A percentile compares a stretch with the other conserved stretches of the same genome.
Evolutionary conservation across 768 basidiomycete species (phyloP).

Genomic region (Dioszegia crocea): DNA sequence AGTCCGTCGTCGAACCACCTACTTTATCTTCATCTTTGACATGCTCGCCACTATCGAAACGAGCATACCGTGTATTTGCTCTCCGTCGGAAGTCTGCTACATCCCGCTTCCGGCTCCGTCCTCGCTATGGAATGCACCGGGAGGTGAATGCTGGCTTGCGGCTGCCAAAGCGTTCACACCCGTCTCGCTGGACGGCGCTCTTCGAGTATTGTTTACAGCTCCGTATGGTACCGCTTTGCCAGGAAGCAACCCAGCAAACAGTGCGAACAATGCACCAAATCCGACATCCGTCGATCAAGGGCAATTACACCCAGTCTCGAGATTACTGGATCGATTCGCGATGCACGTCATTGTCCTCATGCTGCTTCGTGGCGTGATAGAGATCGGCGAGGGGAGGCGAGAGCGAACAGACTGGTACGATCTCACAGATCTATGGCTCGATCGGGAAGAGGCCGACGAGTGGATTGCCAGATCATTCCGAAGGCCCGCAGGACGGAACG

Average conservation of each 20-base stretch:
- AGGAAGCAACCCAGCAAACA: no score
- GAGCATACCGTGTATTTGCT: constrained; percentile 1
- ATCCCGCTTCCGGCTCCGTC: neutral
- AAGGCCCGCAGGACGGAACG: neutral
- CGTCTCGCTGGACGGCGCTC: neutral
- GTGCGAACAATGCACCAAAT: no score
- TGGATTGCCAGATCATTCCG: neutral
- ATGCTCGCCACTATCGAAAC: constrained; percentile 2
- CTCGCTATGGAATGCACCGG: neutral
- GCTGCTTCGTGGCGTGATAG: neutral
- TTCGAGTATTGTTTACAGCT: neutral
- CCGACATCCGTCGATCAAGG: no score
- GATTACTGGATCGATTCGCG: neutral
- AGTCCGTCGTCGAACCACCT: neutral
- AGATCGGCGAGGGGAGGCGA: neutral
- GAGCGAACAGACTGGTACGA: neutral
- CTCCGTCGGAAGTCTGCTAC: neutral
- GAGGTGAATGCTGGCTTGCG: neutral
- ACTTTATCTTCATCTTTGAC: neutral
- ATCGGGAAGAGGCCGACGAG: neutral
- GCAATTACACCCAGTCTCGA: neutral
- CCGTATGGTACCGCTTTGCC: no score
- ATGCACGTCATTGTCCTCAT: neutral
- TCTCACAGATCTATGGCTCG: neutral
- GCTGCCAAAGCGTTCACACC: neutral